Conservation (phyloP, 352 stramenopile genomes). For the Phytophthora hybrid region DNA sequence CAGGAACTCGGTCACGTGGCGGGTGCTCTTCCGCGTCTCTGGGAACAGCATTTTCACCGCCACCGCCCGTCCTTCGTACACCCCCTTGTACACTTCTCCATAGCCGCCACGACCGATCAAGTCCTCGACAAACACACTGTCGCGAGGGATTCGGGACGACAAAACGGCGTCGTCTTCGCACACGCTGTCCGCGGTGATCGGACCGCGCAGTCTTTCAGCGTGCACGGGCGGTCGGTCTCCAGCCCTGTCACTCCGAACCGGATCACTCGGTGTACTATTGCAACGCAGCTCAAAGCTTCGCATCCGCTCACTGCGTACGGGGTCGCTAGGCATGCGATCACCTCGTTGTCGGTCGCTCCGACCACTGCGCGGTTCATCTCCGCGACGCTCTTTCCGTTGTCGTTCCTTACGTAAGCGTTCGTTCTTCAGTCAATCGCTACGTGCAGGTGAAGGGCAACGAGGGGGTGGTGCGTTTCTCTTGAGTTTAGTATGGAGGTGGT, state of each 20-base stretch:
- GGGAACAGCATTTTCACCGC: slow-evolving; percentile 65
- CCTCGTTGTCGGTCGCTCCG: slow-evolving; percentile 14
- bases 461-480: too few relatives aligned
- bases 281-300: slow-evolving; percentile 18
- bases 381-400: slow-evolving; percentile 26
- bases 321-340: slow-evolving; percentile 28
- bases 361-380: slow-evolving; percentile 16
- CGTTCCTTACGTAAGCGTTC: slow-evolving; percentile 25
- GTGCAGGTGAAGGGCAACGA: too few relatives aligned
- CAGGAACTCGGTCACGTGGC: slow-evolving; percentile 56
- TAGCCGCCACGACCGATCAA: slow-evolving; percentile 62
- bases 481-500: too few relatives aligned
- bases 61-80: slow-evolving; percentile 43
- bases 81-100: slow-evolving; percentile 62
- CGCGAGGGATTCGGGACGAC: slow-evolving; percentile 50
- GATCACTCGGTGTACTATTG: slow-evolving; percentile 7
- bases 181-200: slow-evolving; percentile 44
- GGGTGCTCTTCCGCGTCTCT: slow-evolving; percentile 46
- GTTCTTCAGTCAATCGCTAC: slow-evolving; percentile 23
- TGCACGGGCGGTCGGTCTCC: slow-evolving; percentile 18
- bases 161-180: slow-evolving; percentile 59
- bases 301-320: slow-evolving; percentile 22
- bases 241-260: slow-evolving; percentile 11
- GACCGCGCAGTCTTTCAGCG: slow-evolving; percentile 31
- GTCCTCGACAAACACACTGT: slow-evolving; percentile 45